Base-by-base conservation (phyloP, 2,329 filamentous ascomycete genomes). In the Trichoderma endophyticum region DNA sequence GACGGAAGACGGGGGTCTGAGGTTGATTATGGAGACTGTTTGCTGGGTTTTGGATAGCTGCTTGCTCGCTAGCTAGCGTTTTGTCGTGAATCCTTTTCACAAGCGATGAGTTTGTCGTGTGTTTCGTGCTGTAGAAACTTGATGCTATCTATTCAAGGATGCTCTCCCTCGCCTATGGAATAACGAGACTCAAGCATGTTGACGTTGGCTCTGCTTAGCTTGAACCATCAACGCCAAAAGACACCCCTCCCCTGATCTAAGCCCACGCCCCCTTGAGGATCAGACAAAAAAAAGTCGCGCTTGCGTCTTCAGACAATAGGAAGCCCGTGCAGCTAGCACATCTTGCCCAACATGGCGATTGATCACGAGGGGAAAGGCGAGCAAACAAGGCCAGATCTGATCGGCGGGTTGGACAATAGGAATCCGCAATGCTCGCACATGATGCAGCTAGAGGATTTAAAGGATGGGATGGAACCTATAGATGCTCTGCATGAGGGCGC, bases 321-420 rank as follows among this genome's bases (percentile, higher is more conserved):
- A 64, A 64, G 68, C 43, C 68, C 60, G 68, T 71, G 68, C 68
- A 32, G 32, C 28, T 32, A 51, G 57, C 28, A 70, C 26, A 18
- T 64, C 26, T 32, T 64, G 32, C 68, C 68, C 68, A 71, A 71
- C 59, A 57, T 6, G 68, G 68, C 34, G 43, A 71, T 30, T 43
- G 34, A 61, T 64, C 68, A 64, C 68, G 68, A 71, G 39, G 68
- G 59, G 30, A 15, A 48, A 54, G 56, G 56, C 56, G 24, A 61
- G 39, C 67, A 32, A 69, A 54, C 66, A 67, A 66, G 34, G 57
- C 30, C n/a, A 62, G 66, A 62, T 54, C n/a, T 36, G 67, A 70
- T 70, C 39, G 57, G 57, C 67, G 26, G 28, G 32, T 24, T 34
- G 61, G 60, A 64, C 60, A 71, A 64, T 64, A 71, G 68, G 34